A percentile compares a stretch with the other conserved stretches of the same genome.
Evolutionary conservation across 768 basidiomycete species (phyloP).

Genomic region (Leccinellum luteum): DNA sequence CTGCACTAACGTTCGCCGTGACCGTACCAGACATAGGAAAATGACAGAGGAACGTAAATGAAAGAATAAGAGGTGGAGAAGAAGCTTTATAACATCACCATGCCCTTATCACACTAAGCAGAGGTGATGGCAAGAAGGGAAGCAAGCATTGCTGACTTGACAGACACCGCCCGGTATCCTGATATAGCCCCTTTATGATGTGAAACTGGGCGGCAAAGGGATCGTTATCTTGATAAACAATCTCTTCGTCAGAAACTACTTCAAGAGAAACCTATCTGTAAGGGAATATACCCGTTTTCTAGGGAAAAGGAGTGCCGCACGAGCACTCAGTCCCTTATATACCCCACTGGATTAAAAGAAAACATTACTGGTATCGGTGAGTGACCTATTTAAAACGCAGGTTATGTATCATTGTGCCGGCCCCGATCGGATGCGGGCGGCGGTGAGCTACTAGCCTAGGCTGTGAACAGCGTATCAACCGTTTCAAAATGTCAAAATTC

Average conservation of each 20-base stretch:
- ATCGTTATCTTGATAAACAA: background rate
- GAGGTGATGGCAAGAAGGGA: background rate
- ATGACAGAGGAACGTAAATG: background rate
- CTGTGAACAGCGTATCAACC: background rate
- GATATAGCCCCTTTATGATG: background rate
- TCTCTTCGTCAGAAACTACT: background rate
- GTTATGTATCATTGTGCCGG: background rate
- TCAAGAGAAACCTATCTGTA: background rate
- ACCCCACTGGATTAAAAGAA: background rate
- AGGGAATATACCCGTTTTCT: background rate
- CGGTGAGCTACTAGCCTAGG: no score
- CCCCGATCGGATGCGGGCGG: background rate
- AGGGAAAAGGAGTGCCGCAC: background rate
- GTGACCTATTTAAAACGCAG: background rate
- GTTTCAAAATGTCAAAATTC: no score
- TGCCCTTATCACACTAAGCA: background rate
- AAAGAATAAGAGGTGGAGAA: background rate
- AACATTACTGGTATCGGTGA: background rate
- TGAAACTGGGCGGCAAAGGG: background rate
- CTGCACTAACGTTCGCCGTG: background rate
- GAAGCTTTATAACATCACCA: background rate
- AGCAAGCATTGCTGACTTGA: background rate
- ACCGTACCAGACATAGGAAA: slow-evolving; percentile 1
- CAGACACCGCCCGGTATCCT: background rate
- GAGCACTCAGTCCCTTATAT: background rate